Evolutionary conservation across 768 basidiomycete species (phyloP), one percentile per base, ranked within the genome.

Genomic region (Dioszegia hungarica): DNA sequence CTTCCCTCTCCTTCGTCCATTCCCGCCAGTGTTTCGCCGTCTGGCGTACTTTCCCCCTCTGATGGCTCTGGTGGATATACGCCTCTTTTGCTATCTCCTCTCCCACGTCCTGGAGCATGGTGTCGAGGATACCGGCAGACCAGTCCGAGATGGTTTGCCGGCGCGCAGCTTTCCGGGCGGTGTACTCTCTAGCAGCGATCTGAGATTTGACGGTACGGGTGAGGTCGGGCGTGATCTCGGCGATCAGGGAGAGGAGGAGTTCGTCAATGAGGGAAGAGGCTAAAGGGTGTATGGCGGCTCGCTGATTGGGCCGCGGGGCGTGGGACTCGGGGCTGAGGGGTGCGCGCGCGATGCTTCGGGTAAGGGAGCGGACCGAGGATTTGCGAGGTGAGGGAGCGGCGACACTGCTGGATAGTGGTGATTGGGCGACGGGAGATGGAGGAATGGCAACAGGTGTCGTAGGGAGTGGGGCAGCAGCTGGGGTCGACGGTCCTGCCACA

Each of bases 381-480:
- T n/a, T 47, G 15, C 14, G 27, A 8, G 9, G 46, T 6, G 46
- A 31, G 8, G 12, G 29, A 19, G 6, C 17, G 17, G 3, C 28
- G n/a, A 15, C 4, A n/a, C 22, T 27, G 25, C 2, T 14, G 17
- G 5, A 37, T 11, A 10, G 51, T 9, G 19, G 47, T 14, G 19
- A n/a, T 31, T 22, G 12, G 48, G 1, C 22, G n/a, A 31, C 19
- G 47, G 5, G 17, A 19, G 9, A 6, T n/a, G 8, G 31, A 24
- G 12, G 28, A 37, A n/a, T n/a, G n/a, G n/a, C n/a, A n/a, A n/a
- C n/a, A n/a, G 15, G 56, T 3, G 76, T 67, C 19, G 66, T 56
- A 3, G 66, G 57, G 46, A 17, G 50, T 40, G 2, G 34, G 20
- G 34, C 34, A 25, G 34, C 22, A 1, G 33, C 6, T 1, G 40